phyloP scores from a whole-genome alignment of 768 basidiomycete genomes.

The Termitomyces heimii region DNA sequence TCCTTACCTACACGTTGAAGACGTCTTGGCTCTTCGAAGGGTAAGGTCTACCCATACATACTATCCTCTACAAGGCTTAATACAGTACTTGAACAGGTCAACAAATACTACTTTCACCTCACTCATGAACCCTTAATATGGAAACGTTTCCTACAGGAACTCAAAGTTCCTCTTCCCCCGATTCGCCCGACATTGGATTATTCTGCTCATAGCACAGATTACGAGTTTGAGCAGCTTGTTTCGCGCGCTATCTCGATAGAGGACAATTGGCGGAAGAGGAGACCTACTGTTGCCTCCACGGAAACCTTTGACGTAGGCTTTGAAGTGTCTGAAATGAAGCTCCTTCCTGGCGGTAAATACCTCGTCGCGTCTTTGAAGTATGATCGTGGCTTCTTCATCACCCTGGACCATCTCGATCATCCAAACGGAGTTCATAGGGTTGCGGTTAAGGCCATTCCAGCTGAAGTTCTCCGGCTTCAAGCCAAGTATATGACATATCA shows the following conservation, averaged over 20 bases:
- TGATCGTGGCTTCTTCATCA: slow-evolving; percentile 42
- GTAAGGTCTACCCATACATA: slow-evolving; percentile 20
- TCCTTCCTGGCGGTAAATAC: slow-evolving; percentile 65
- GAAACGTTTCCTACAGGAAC: slow-evolving; percentile 53
- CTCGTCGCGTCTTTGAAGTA: slow-evolving; percentile 57
- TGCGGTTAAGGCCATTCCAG: slow-evolving; percentile 21
- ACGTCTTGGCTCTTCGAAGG: slow-evolving; percentile 35
- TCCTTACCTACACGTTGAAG: slow-evolving; percentile 35
- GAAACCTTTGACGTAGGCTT: slow-evolving; percentile 25
- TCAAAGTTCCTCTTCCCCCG: slow-evolving; percentile 52
- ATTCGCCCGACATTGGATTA: slow-evolving; percentile 50
- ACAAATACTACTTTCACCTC: slow-evolving; percentile 52
- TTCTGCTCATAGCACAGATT: slow-evolving; percentile 30
- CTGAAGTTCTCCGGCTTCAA: slow-evolving; percentile 50
- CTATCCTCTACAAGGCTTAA: neutral
- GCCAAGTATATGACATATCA: slow-evolving; percentile 53
- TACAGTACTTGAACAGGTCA: slow-evolving; percentile 36
- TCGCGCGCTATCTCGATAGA: slow-evolving; percentile 55
- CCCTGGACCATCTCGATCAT: slow-evolving; percentile 54
- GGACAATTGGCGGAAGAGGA: slow-evolving; percentile 46
- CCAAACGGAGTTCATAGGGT: slow-evolving; percentile 13
- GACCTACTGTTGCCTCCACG: slow-evolving; percentile 27
- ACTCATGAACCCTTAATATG: slow-evolving; percentile 66
- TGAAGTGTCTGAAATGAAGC: slow-evolving; percentile 44
- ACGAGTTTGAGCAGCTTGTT: slow-evolving; percentile 54